These are phyloP conservation scores for Glycine latifolia DNA, from an alignment of 306 rosid genomes.

Conservation along the genomic window DNA sequence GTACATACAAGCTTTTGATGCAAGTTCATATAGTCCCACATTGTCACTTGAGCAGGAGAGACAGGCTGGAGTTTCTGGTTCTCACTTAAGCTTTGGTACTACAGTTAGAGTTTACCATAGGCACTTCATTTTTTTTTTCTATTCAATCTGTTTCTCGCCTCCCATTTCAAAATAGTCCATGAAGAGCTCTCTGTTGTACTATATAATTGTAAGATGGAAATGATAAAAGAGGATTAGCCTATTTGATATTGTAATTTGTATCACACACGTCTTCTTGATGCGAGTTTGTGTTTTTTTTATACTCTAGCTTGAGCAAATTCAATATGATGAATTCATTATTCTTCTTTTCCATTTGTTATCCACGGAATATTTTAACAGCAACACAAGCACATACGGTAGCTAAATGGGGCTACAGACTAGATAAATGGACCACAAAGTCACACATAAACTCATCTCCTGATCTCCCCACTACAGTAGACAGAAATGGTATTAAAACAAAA, in stretches of 20 bases:
- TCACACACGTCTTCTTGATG: not conserved
- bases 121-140: conserved; percentile 18
- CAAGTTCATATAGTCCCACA: conserved; percentile 35
- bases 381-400: too few relatives aligned
- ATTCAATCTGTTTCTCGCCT: not conserved
- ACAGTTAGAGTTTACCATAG: conserved; percentile 29
- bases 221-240: conserved; percentile 4
- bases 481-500: not conserved
- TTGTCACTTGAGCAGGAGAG: conserved; percentile 22
- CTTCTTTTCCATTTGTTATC: not conserved
- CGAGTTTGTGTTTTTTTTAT: conserved; percentile 5
- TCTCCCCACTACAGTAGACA: not conserved
- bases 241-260: conserved; percentile 26
- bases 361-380: not conserved
- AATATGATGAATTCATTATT: conserved; percentile 13
- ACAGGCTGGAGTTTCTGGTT: conserved; percentile 43
- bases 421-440: not conserved
- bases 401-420: not conserved
- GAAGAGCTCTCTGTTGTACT: conserved; percentile 42
- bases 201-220: not conserved
- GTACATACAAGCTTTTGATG: conserved; percentile 29
- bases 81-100: conserved; percentile 37
- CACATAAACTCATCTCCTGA: not conserved
- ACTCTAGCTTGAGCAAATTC: conserved; percentile 3
- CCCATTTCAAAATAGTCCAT: conserved; percentile 23